These are phyloP conservation scores for Purshia tridentata DNA, from an alignment of 306 rosid species.

Conservation along the genomic window DNA sequence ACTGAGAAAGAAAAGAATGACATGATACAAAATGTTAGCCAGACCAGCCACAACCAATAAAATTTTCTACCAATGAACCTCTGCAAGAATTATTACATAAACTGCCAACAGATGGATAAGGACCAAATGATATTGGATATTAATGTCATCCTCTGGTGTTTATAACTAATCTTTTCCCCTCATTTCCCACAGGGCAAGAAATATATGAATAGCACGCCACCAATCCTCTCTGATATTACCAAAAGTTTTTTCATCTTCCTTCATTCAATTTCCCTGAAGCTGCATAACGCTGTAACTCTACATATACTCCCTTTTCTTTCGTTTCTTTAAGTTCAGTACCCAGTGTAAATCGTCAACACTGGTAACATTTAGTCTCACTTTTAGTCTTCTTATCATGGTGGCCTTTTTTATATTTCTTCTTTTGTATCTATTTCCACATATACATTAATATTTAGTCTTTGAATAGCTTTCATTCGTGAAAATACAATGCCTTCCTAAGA, in stretches of 20 bases:
- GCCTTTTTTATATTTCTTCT: neutral
- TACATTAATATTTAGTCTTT: neutral
- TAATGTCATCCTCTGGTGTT: neutral
- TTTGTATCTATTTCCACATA: neutral
- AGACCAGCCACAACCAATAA: slow-evolving; percentile 12
- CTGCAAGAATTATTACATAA: neutral
- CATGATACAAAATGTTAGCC: slow-evolving; percentile 18
- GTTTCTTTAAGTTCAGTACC: neutral
- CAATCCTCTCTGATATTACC: neutral
- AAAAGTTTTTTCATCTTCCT: neutral
- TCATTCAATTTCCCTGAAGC: neutral
- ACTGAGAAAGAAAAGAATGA: neutral
- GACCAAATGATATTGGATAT: neutral
- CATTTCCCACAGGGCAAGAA: neutral
- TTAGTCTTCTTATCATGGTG: neutral
- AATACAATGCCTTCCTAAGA: neutral
- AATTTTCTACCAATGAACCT: neutral
- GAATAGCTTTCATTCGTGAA: neutral
- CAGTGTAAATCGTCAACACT: neutral
- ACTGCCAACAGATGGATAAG: neutral
- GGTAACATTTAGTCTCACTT: neutral
- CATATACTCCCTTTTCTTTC: neutral
- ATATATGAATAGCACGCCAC: neutral
- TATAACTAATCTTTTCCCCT: neutral
- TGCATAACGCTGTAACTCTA: neutral